Conservation (phyloP, 2,329 filamentous ascomycete genomes). For the Fusarium newnesense region DNA sequence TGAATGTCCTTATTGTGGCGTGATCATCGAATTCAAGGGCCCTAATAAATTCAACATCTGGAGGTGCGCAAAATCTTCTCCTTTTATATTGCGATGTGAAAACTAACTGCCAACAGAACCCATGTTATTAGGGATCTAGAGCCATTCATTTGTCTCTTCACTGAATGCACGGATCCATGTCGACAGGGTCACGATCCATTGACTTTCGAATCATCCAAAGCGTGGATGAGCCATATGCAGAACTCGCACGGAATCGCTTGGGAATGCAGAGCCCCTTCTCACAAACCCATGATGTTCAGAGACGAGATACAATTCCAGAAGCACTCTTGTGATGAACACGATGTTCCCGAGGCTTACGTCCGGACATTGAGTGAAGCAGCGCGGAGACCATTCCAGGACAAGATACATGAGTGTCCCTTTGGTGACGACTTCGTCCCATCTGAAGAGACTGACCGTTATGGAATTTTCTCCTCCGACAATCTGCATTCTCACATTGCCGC, state of each 20-base stretch:
- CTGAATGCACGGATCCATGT: neutral
- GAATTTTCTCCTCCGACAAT: neutral
- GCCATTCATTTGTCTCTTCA: neutral
- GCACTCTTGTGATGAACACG: neutral
- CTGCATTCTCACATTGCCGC: neutral
- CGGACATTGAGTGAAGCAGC: neutral
- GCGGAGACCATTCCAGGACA: neutral
- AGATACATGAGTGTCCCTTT: neutral
- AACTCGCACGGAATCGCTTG: neutral
- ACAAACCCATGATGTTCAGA: neutral
- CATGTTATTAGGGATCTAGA: neutral
- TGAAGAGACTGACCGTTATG: neutral
- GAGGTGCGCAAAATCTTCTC: neutral
- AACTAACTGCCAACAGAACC: neutral
- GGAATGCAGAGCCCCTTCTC: neutral
- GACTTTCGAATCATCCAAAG: neutral
- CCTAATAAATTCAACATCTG: neutral
- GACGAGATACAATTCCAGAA: neutral
- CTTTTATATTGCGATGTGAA: neutral
- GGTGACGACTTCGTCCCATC: neutral
- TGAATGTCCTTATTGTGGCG: neutral
- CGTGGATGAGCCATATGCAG: neutral
- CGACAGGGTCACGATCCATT: neutral
- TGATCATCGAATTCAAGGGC: neutral
- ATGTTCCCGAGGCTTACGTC: neutral